Evolutionary conservation across 805 yeast species (phyloP).

Genomic region (Maudiozyma pseudohumilis): DNA sequence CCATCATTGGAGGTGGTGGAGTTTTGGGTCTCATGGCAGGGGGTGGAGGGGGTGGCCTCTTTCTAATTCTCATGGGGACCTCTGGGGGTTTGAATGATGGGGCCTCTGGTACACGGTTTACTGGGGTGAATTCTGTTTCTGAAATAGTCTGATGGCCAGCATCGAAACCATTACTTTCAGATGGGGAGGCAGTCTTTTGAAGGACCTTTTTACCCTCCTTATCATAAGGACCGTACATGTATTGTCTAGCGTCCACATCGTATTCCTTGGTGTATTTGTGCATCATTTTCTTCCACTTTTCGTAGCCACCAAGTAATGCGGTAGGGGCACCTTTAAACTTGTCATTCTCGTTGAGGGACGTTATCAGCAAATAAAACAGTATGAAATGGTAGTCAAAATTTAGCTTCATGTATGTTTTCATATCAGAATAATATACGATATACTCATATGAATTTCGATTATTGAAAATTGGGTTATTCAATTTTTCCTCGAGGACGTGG

Average conservation of each 20-base stretch:
- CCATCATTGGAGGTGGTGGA: not conserved
- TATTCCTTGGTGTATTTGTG: constrained; percentile 22
- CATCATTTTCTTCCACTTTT: constrained; percentile 33
- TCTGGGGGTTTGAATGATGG: constrained; percentile 19
- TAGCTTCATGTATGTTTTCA: constrained; percentile 24
- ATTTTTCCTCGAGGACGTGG: constrained; percentile 22
- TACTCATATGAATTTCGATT: constrained; percentile 28
- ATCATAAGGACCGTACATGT: constrained; percentile 9
- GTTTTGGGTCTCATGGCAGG: constrained; percentile 10
- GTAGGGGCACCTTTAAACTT: constrained; percentile 20
- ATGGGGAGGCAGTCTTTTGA: not conserved
- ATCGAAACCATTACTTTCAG: not conserved
- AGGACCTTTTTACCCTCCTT: constrained; percentile 3
- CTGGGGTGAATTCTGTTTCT: not conserved
- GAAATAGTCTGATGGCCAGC: not conserved
- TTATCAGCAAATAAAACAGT: constrained; percentile 22
- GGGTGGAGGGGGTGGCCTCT: constrained; percentile 24
- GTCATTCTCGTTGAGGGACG: constrained; percentile 11
- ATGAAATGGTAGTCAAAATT: constrained; percentile 28
- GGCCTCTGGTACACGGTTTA: constrained; percentile 5
- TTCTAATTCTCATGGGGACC: constrained; percentile 19
- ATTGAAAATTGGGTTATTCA: constrained; percentile 22
- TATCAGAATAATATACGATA: constrained; percentile 34
- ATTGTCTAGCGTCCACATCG: constrained; percentile 18
- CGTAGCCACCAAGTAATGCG: constrained; percentile 36